Percentiles rank a stretch among this genome's conserved stretches.
Conservation (phyloP, 208 protist genomes). For the Acanthamoeba triangularis region DNA sequence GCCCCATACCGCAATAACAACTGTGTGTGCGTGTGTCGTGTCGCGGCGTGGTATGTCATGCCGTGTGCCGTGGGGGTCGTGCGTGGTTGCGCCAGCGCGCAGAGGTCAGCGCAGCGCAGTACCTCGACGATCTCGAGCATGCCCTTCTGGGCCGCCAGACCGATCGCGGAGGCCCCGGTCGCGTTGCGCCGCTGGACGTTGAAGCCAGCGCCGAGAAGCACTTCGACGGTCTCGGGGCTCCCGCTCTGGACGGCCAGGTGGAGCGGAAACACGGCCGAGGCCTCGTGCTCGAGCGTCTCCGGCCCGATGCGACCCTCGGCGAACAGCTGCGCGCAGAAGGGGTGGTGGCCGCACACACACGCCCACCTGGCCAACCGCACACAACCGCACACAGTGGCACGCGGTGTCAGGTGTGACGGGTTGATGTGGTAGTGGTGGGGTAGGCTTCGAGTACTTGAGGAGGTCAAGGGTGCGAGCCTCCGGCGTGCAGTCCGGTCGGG, state of each 20-base stretch:
- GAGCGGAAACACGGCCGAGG: not conserved
- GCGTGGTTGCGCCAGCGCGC: too few relatives aligned
- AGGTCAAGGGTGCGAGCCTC: not conserved
- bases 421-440: not conserved
- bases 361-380: not conserved
- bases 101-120: not conserved
- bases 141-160: not conserved
- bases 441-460: not conserved
- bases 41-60: not conserved
- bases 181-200: not conserved
- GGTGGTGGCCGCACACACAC: not conserved
- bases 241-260: not conserved
- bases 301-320: not conserved
- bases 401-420: not conserved
- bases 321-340: not conserved
- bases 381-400: too few relatives aligned
- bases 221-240: not conserved
- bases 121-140: not conserved
- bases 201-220: not conserved
- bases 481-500: not conserved
- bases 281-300: not conserved
- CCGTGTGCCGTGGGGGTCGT: not conserved
- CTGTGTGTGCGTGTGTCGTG: not conserved
- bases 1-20: not conserved
- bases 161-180: not conserved